Conservation (phyloP, 352 stramenopile genomes). For the Pythium phragmiticola region DNA sequence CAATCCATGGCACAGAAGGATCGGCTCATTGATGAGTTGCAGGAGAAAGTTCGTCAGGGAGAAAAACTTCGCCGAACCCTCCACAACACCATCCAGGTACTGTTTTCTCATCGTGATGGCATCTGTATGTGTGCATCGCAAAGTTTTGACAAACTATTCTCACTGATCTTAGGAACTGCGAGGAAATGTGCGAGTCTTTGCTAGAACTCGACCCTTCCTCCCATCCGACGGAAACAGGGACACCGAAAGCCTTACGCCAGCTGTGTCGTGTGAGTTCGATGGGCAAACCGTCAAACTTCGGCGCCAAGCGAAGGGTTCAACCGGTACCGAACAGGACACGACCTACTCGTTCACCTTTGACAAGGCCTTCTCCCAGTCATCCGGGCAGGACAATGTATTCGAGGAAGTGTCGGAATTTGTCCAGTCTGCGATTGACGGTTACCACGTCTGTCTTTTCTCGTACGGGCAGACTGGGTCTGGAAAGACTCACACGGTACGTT, state of each 20-base stretch:
- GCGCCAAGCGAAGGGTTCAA: slow-evolving; percentile 41
- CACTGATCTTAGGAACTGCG: slow-evolving; percentile 83
- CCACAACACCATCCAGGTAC: slow-evolving; percentile 96
- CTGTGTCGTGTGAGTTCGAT: slow-evolving; percentile 64
- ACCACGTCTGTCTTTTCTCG: slow-evolving; percentile 96
- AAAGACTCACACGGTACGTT: slow-evolving; percentile 91
- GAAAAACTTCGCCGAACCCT: slow-evolving; percentile 91
- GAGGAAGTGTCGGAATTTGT: slow-evolving; percentile 97
- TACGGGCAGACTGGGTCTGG: slow-evolving; percentile 94
- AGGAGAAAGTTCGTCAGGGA: slow-evolving; percentile 70
- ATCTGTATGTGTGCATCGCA: background rate
- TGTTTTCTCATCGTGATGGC: background rate
- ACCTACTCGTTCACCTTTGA: slow-evolving; percentile 93
- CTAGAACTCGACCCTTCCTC: slow-evolving; percentile 90
- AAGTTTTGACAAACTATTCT: background rate
- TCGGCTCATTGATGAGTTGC: slow-evolving; percentile 58
- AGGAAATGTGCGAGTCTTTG: slow-evolving; percentile 98
- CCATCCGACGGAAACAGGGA: slow-evolving; percentile 65
- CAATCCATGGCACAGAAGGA: slow-evolving; percentile 77
- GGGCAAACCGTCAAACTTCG: slow-evolving; percentile 64
- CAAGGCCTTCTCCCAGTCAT: slow-evolving; percentile 93
- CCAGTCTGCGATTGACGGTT: slow-evolving; percentile 96
- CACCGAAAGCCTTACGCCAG: slow-evolving; percentile 29
- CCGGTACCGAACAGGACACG: slow-evolving; percentile 39
- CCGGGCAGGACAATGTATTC: slow-evolving; percentile 95